These are phyloP conservation scores for Sanghuangporus baumii DNA, from an alignment of 1,284 basidiomycete genomes.

Conservation along the genomic window DNA sequence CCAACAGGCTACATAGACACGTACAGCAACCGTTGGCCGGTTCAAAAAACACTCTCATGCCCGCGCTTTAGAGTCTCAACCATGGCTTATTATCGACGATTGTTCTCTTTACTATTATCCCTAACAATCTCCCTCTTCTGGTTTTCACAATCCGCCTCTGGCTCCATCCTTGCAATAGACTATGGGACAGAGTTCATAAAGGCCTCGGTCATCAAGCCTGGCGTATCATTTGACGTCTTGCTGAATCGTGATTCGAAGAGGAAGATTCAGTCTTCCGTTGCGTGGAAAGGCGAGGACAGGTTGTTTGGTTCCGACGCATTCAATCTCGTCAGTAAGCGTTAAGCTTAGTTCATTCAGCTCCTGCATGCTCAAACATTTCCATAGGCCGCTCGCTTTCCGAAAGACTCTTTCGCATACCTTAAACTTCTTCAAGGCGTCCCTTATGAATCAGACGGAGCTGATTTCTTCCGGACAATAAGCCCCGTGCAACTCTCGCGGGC, in stretches of 20 bases:
- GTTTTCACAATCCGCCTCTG: constrained; percentile 9
- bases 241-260: constrained; percentile 96
- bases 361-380: constrained; percentile 9
- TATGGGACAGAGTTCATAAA: constrained; percentile 97
- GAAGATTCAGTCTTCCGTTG: constrained; percentile 87
- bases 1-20: background rate
- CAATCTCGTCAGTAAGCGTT: constrained; percentile 63
- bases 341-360: constrained; percentile 1
- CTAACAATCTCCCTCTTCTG: constrained; percentile 6
- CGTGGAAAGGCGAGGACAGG: constrained; percentile 84
- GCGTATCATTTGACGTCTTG: constrained; percentile 93
- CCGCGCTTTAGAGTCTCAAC: background rate
- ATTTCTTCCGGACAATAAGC: constrained; percentile 65
- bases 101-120: constrained; percentile 6
- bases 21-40: background rate
- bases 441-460: constrained; percentile 53
- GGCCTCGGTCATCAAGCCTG: constrained; percentile 93
- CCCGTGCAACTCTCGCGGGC: constrained; percentile 55
- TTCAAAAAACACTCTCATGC: background rate
- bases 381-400: constrained; percentile 87
- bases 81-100: constrained; percentile 7
- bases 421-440: constrained; percentile 85
- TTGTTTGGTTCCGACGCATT: constrained; percentile 87
- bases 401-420: constrained; percentile 80
- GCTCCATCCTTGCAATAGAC: constrained; percentile 82